Percentiles rank a stretch among this genome's conserved stretches.
Evolutionary conservation across 495 filamentous ascomycete genomes (phyloP).

Genomic region (Geoglossum glabrum): DNA sequence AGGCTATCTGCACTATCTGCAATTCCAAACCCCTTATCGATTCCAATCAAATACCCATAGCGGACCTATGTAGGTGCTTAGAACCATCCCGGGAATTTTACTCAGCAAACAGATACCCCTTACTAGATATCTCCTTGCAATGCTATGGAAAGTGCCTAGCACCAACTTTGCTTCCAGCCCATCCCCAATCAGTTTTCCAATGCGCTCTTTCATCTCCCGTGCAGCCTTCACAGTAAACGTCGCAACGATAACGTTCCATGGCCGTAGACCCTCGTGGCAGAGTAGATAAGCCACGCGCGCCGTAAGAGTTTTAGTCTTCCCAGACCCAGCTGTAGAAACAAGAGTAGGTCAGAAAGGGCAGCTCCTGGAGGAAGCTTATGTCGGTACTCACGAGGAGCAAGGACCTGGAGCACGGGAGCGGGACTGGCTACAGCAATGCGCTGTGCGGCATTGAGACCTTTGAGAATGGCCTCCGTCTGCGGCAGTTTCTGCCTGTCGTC

Average conservation of each 20-base stretch:
- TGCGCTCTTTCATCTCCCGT: slow-evolving; percentile 82
- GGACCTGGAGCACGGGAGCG: slow-evolving; percentile 65
- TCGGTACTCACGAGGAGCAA: slow-evolving; percentile 34
- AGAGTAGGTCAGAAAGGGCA: neutral
- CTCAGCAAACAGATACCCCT: slow-evolving; percentile 9
- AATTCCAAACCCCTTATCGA: slow-evolving; percentile 75
- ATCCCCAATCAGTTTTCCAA: slow-evolving; percentile 58
- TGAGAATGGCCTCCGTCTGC: slow-evolving; percentile 2
- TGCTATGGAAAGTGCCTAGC: slow-evolving; percentile 90
- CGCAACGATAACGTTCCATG: slow-evolving; percentile 87
- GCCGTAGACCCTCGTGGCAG: slow-evolving; percentile 49
- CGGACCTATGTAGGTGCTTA: neutral
- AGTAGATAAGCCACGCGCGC: slow-evolving; percentile 91
- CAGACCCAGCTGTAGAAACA: slow-evolving; percentile 28
- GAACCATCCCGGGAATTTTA: neutral
- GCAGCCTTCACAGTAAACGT: slow-evolving; percentile 97
- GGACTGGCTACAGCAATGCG: slow-evolving; percentile 63
- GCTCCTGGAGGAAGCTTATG: neutral
- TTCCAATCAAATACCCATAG: slow-evolving; percentile 72
- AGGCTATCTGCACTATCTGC: slow-evolving; percentile 70
- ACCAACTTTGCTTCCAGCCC: slow-evolving; percentile 59
- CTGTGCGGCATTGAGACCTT: slow-evolving; percentile 70
- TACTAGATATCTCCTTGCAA: slow-evolving; percentile 68
- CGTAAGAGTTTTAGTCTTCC: slow-evolving; percentile 94
- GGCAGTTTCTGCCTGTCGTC: neutral